Percentiles rank a stretch among this genome's conserved stretches.
These are phyloP conservation scores for Mentha longifolia DNA, from an alignment of 257 asterid genomes.

Conservation along the genomic window DNA sequence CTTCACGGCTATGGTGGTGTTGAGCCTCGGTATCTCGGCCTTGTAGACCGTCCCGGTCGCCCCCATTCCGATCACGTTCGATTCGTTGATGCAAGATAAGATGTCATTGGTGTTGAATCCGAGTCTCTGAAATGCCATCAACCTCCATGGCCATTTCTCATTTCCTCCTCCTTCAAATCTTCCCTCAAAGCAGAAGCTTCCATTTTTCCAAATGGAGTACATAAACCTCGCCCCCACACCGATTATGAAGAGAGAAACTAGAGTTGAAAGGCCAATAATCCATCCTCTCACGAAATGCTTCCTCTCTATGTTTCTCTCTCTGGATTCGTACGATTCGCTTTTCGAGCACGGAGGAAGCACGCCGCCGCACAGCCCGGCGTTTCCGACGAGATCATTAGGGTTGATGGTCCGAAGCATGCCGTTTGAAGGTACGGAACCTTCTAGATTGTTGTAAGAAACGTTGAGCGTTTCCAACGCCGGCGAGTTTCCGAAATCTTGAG, in stretches of 20 bases:
- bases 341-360: conserved; percentile 72
- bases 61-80: conserved; percentile 82
- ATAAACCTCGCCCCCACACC: conserved; percentile 49
- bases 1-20: conserved; percentile 68
- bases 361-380: conserved; percentile 68
- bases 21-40: conserved; percentile 60
- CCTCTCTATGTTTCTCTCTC: conserved; percentile 40
- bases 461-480: conserved; percentile 76
- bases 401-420: conserved; percentile 73
- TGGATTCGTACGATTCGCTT: conserved; percentile 38
- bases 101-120: conserved; percentile 67
- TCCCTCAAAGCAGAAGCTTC: conserved; percentile 57
- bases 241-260: conserved; percentile 49
- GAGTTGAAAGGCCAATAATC: conserved; percentile 57
- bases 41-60: conserved; percentile 79
- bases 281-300: conserved; percentile 63
- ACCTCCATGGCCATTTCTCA: conserved; percentile 81
- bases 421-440: conserved; percentile 68
- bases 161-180: conserved; percentile 49
- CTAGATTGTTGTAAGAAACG: conserved; percentile 64
- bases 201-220: conserved; percentile 57
- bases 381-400: conserved; percentile 64
- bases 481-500: conserved; percentile 67
- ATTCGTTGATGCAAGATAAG: conserved; percentile 64
- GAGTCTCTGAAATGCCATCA: conserved; percentile 85